Evolutionary conservation across 768 basidiomycete genomes (phyloP), one percentile per base, ranked within the genome.

Genomic region (Leccinum longicurvipes): DNA sequence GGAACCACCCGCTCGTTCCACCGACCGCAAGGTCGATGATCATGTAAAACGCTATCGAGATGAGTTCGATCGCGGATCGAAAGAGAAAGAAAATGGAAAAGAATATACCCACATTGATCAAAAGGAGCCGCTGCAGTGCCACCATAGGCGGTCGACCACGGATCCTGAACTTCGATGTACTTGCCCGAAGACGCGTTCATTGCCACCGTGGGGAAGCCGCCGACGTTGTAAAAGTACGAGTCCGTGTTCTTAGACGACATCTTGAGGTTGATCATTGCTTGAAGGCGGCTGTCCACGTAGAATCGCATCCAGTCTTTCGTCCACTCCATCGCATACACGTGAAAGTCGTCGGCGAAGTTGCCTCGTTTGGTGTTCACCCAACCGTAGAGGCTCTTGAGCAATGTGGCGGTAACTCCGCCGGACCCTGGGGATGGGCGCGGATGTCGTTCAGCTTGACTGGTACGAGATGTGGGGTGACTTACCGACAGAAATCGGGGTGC

Each of bases 11-110:
- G 60, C 82, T 91, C 34, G 89, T 91, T 2, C 86, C 85, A 10
- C 93, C 93, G 10, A 82, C 90, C 2, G 85, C 91, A 32, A 94
- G 80, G 67, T 89, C 81, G 66, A 95, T 73, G 63, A 91, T 83
- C 24, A 94, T 73, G 73, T 90, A 94, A 72, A 95, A 93, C 17
- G 84, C 86, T 84, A 54, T 36, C 14, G 8, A 12, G n/a, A 19
- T n/a, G 63, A 39, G 5, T 4, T 56, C 27, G 44, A 48, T n/a
- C 14, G 24, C 31, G 29, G 54, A 50, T 28, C 47, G 29, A 23
- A 21, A 44, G 11, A 7, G 12, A 8, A 17, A 8, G 27, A 51
- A 50, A 9, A 27, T 4, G 2, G 8, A 12, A 19, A 29, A 39
- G 17, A 29, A 36, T 11, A 17, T 11, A 58, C 55, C 5, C 45